These are phyloP conservation scores for Ramaria rubella DNA, from an alignment of 768 basidiomycete species.

Conservation along the genomic window DNA sequence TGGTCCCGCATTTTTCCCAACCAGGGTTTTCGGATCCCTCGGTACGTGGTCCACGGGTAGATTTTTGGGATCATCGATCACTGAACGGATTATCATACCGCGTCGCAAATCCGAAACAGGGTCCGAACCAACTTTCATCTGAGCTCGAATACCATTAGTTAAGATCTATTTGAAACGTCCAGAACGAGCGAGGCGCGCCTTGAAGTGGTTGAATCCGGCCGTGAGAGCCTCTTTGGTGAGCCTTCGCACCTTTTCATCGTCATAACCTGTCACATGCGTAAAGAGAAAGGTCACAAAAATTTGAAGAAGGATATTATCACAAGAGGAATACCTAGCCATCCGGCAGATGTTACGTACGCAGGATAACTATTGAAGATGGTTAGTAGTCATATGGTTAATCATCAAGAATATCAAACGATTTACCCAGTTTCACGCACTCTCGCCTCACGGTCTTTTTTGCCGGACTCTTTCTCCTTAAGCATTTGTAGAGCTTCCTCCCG, in stretches of 20 bases:
- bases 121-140: constrained; percentile 91
- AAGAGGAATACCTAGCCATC: constrained; percentile 65
- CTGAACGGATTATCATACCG: constrained; percentile 82
- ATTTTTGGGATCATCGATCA: constrained; percentile 89
- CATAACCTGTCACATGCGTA: constrained; percentile 52
- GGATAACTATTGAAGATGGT: constrained; percentile 69
- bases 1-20: constrained; percentile 89
- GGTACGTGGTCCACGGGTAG: constrained; percentile 54
- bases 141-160: background rate
- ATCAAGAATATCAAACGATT: constrained; percentile 10
- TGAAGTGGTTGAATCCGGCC: constrained; percentile 96
- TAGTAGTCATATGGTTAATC: background rate
- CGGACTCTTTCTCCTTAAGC: constrained; percentile 68
- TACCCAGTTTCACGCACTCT: constrained; percentile 66
- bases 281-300: background rate
- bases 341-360: constrained; percentile 88
- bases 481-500: constrained; percentile 82
- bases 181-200: constrained; percentile 29
- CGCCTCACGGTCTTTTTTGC: constrained; percentile 73
- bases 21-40: constrained; percentile 59
- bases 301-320: background rate
- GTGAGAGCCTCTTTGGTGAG: constrained; percentile 81
- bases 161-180: background rate
- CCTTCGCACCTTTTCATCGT: constrained; percentile 82
- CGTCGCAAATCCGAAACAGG: constrained; percentile 77